Conservation (phyloP, 305 asterid species). For the Fraxinus dipetala region DNA sequence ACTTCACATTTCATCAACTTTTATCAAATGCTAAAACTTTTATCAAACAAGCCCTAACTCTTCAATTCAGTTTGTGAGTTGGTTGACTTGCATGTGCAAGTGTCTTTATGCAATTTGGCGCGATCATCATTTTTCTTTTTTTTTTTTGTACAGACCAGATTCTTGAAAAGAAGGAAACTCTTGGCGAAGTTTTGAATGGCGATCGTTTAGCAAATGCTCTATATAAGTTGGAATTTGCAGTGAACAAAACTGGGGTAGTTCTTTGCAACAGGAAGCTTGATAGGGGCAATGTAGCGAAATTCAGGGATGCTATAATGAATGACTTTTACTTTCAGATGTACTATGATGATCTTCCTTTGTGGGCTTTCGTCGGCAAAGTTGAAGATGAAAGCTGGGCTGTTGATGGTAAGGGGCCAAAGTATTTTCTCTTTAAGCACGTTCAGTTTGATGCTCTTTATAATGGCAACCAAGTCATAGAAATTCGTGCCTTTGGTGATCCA, state of each 20-base stretch:
- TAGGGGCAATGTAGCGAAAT: slow-evolving; percentile 48
- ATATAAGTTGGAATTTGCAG: slow-evolving; percentile 58
- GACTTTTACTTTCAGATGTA: slow-evolving; percentile 85
- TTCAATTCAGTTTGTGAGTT: neutral
- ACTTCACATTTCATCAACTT: neutral
- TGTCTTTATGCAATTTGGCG: slow-evolving; percentile 1
- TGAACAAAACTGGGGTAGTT: slow-evolving; percentile 48
- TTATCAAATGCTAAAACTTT: neutral
- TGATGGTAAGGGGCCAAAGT: slow-evolving; percentile 45
- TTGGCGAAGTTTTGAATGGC: slow-evolving; percentile 78
- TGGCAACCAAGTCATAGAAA: slow-evolving; percentile 68
- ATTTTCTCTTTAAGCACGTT: slow-evolving; percentile 63
- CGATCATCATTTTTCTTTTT: slow-evolving; percentile 10
- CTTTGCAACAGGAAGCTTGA: slow-evolving; percentile 62
- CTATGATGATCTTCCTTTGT: slow-evolving; percentile 85
- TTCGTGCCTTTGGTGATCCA: slow-evolving; percentile 73
- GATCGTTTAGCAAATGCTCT: slow-evolving; percentile 59
- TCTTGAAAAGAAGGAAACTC: slow-evolving; percentile 57
- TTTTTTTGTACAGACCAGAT: slow-evolving; percentile 49
- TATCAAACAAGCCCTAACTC: neutral
- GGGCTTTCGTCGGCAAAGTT: slow-evolving; percentile 92
- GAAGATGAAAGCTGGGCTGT: slow-evolving; percentile 53
- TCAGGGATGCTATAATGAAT: slow-evolving; percentile 57
- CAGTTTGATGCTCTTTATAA: slow-evolving; percentile 71
- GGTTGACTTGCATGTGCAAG: slow-evolving; percentile 11